phyloP scores from a whole-genome alignment of 129 eudicot genomes.

The Rutidosis leptorrhynchoides region DNA sequence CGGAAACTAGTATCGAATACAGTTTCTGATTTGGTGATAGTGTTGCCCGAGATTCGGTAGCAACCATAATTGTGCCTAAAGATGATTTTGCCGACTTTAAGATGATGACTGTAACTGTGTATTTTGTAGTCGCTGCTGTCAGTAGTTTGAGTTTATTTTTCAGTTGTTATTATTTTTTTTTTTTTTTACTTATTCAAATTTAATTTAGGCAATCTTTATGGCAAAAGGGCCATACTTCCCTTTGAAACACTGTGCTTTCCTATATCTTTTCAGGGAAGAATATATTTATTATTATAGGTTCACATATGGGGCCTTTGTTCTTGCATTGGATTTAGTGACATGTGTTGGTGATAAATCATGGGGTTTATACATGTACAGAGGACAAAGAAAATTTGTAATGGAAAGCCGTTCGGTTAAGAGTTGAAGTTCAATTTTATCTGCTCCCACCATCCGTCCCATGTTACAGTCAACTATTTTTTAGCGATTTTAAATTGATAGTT shows the following conservation, averaged over 20 bases:
- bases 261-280: neutral
- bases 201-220: neutral
- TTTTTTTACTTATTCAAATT: neutral
- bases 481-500: too few species aligned
- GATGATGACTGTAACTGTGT: conserved; percentile 30
- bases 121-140: conserved; percentile 17
- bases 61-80: conserved; percentile 17
- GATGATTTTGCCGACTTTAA: conserved; percentile 21
- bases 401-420: too few species aligned
- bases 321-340: conserved; percentile 3
- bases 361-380: too few species aligned
- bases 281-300: neutral
- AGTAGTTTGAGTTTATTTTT: neutral
- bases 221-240: conserved; percentile 14
- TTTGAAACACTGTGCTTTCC: conserved; percentile 2
- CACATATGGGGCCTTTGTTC: neutral
- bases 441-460: too few species aligned
- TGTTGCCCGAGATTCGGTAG: conserved; percentile 18
- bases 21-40: conserved; percentile 23
- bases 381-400: neutral
- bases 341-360: neutral
- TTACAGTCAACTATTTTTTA: too few species aligned
- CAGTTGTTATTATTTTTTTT: neutral
- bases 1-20: conserved; percentile 9
- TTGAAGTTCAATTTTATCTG: too few species aligned